phyloP scores from a whole-genome alignment of 371 early-diverging fungal genomes.

The Apophysomyces trapeziformis region DNA sequence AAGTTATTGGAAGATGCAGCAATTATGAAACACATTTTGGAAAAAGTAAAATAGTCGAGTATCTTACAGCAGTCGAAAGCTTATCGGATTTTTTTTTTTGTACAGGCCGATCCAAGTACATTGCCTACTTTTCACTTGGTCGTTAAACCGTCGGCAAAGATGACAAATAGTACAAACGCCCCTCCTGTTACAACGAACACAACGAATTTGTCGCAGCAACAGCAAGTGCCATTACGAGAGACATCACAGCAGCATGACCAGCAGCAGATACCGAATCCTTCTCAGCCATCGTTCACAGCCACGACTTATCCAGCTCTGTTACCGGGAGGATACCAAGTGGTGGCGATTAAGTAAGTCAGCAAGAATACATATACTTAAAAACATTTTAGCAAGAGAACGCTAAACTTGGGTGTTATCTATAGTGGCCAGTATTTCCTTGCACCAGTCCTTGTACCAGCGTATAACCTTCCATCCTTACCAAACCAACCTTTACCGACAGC shows the following conservation, averaged over 20 bases:
- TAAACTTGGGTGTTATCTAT: background rate
- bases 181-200: background rate
- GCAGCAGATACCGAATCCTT: slow-evolving; percentile 6
- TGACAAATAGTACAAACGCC: background rate
- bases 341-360: slow-evolving; percentile 40
- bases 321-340: slow-evolving; percentile 50
- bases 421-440: slow-evolving; percentile 52
- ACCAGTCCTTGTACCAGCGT: slow-evolving; percentile 34
- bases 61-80: background rate
- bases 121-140: slow-evolving; percentile 51
- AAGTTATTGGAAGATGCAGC: slow-evolving; percentile 39
- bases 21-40: slow-evolving; percentile 26
- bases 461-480: slow-evolving; percentile 7
- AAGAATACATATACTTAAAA: no score
- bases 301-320: slow-evolving; percentile 28
- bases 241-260: background rate
- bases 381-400: no score
- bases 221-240: slow-evolving; percentile 6
- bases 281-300: background rate
- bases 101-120: slow-evolving; percentile 24
- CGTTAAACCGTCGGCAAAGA: slow-evolving; percentile 39
- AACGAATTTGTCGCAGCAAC: background rate
- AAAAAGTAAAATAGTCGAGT: slow-evolving; percentile 27
- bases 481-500: slow-evolving; percentile 17
- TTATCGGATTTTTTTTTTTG: background rate